Evolutionary conservation across 805 yeast genomes (phyloP).

Genomic region (Kluyveromyces nonfermentans): DNA sequence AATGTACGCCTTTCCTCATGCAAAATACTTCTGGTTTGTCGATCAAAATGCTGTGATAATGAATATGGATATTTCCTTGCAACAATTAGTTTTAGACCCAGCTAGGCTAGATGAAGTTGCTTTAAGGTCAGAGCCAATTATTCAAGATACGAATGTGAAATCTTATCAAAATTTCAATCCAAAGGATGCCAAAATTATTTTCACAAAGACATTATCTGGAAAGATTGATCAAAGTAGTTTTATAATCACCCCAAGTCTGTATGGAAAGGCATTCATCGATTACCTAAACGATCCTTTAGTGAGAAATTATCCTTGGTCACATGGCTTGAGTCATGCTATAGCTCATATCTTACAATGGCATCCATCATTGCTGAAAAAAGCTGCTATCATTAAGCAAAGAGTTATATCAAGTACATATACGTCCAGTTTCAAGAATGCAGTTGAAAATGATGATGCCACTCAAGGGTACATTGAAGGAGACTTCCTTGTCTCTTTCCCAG

Average conservation of each 20-base stretch:
- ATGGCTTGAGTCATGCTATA: conserved; percentile 43
- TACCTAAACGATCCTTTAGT: conserved; percentile 68
- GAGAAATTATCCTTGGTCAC: conserved; percentile 44
- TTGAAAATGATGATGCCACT: conserved; percentile 31
- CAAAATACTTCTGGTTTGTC: conserved; percentile 85
- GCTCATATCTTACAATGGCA: conserved; percentile 95
- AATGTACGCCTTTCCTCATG: conserved; percentile 84
- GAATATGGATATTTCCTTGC: conserved; percentile 55
- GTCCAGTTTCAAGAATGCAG: conserved; percentile 21
- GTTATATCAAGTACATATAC: conserved; percentile 41
- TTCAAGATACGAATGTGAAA: conserved; percentile 28
- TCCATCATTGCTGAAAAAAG: conserved; percentile 62
- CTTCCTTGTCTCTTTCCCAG: conserved; percentile 53
- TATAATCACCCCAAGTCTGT: conserved; percentile 54
- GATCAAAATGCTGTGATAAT: conserved; percentile 72
- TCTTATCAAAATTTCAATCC: conserved; percentile 57
- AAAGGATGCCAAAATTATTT: conserved; percentile 44
- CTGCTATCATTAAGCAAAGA: conserved; percentile 63
- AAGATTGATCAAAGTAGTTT: conserved; percentile 64
- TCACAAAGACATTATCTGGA: conserved; percentile 54
- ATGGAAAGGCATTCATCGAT: conserved; percentile 65
- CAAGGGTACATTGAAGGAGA: conserved; percentile 54
- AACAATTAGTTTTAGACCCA: conserved; percentile 49
- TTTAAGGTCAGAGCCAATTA: conserved; percentile 61
- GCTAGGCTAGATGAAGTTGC: conserved; percentile 54